Evolutionary conservation across 257 asterid genomes (phyloP), one percentile per base, ranked within the genome.

Genomic region (Solanum lycopersicoides): DNA sequence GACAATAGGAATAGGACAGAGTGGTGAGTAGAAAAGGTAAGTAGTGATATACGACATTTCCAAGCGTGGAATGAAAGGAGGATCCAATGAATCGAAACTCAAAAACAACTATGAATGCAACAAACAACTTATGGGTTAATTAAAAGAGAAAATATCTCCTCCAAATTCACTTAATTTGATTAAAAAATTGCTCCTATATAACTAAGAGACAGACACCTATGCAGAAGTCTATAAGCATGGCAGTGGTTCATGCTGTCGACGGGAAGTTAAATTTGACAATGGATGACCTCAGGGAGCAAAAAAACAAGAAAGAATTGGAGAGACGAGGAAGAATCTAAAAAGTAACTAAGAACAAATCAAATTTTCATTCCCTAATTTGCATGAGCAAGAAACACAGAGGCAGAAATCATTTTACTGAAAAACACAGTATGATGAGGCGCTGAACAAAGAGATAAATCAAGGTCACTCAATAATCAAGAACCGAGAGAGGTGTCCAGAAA

Each of bases 141-240:
- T 80, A 11, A 87, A 74, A 84, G 56, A 89, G 92, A 63, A 47
- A 80, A 28, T 11, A 30, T 47, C 84, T 80, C 42, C 84, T 30
- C 68, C 28, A 80, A 47, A 47, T 47, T 53, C 85, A 80, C 30
- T 47, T 80, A 30, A 47, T 63, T 28, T 47, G 85, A 80, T 80
- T 47, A 28, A 28, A 66, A 47, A 79, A 18, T 3, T 5, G 37
- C 20, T 80, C 68, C 44, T 80, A 47, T 47, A 80, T 80, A 80
- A 47, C 85, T 28, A 80, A 50, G 66, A 80, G 30, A 80, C 42
- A 30, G 28, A 80, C 30, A 15, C 68, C 3, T 80, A 37, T 47
- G 32, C 21, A 23, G n/a, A 75, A 75, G 59, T 41, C 23, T 41
- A 39, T 75, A 39, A 23, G 83, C 35, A 75, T 23, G 83, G 10